Conservation (phyloP, 768 basidiomycete species). For the Trametes cingulata region DNA sequence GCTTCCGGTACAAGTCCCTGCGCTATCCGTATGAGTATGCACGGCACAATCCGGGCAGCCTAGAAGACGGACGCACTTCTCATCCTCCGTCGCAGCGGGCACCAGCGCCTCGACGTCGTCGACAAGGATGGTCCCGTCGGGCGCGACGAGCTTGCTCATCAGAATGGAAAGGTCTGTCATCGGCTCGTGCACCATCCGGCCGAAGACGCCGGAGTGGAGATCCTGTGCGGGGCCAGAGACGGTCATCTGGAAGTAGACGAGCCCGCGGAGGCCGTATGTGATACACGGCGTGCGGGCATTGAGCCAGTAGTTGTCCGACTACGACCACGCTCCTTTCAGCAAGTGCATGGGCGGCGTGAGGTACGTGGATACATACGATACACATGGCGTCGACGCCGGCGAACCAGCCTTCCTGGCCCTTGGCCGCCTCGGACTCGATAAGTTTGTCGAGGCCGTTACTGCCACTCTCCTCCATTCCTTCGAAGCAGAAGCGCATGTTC, state of each 20-base stretch:
- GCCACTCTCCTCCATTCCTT: slow-evolving; percentile 97
- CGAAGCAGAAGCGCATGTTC: slow-evolving; percentile 89
- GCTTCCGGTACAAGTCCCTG: slow-evolving; percentile 68
- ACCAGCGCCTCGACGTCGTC: slow-evolving; percentile 90
- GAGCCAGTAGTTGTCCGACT: slow-evolving; percentile 96
- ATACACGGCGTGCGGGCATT: slow-evolving; percentile 77
- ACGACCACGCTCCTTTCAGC: background rate
- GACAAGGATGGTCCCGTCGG: slow-evolving; percentile 77
- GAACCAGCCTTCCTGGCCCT: slow-evolving; percentile 72
- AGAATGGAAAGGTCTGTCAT: slow-evolving; percentile 90
- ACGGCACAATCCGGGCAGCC: background rate
- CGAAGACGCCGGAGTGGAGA: slow-evolving; percentile 89
- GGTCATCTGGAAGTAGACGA: slow-evolving; percentile 83
- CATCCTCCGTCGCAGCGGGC: slow-evolving; percentile 58
- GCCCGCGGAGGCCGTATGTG: slow-evolving; percentile 87
- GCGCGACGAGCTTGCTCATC: slow-evolving; percentile 82
- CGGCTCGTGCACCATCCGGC: slow-evolving; percentile 81
- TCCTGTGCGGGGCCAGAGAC: slow-evolving; percentile 87
- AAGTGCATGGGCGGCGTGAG: too few relatives aligned
- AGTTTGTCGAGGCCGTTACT: slow-evolving; percentile 90
- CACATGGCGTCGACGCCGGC: slow-evolving; percentile 89
- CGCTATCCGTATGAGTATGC: background rate
- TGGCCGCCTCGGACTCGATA: slow-evolving; percentile 69
- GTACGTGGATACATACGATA: slow-evolving; percentile 57
- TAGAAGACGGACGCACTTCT: slow-evolving; percentile 58